Evolutionary conservation across 2,329 filamentous ascomycete species (phyloP).

Genomic region (Cyphellophora europaea): DNA sequence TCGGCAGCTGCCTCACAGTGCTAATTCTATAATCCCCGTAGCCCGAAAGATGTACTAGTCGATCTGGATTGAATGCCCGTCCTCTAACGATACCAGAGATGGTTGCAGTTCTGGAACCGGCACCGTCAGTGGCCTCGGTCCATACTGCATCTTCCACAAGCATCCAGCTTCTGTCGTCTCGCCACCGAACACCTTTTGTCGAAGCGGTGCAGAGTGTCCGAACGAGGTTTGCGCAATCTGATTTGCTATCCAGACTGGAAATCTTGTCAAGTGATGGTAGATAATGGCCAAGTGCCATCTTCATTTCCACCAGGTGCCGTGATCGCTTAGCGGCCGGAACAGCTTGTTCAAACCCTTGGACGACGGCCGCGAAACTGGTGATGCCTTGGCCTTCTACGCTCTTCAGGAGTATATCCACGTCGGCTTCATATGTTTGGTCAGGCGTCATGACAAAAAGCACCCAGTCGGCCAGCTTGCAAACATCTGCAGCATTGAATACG

Average conservation of each 20-base stretch:
- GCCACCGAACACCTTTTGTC: constrained; percentile 90
- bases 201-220: constrained; percentile 83
- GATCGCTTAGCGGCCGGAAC: constrained; percentile 70
- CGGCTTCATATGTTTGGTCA: constrained; percentile 69
- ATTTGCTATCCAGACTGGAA: constrained; percentile 75
- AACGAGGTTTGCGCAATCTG: constrained; percentile 86
- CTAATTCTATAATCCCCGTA: constrained; percentile 92
- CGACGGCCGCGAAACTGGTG: constrained; percentile 80
- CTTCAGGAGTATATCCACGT: constrained; percentile 76
- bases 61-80: constrained; percentile 77
- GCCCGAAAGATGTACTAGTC: constrained; percentile 81
- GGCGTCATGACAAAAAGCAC: constrained; percentile 79
- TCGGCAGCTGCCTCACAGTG: constrained; percentile 70
- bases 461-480: constrained; percentile 81
- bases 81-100: constrained; percentile 81
- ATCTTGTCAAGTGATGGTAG: constrained; percentile 88
- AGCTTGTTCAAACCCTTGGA: constrained; percentile 68
- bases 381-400: constrained; percentile 89
- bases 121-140: constrained; percentile 44
- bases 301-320: constrained; percentile 71
- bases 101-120: constrained; percentile 48
- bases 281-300: constrained; percentile 89
- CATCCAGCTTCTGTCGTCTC: constrained; percentile 94
- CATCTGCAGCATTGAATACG: constrained; percentile 69
- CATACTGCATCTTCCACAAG: constrained; percentile 74